Conservation (phyloP, 2,329 filamentous ascomycete genomes). For the Penicillium sp. region DNA sequence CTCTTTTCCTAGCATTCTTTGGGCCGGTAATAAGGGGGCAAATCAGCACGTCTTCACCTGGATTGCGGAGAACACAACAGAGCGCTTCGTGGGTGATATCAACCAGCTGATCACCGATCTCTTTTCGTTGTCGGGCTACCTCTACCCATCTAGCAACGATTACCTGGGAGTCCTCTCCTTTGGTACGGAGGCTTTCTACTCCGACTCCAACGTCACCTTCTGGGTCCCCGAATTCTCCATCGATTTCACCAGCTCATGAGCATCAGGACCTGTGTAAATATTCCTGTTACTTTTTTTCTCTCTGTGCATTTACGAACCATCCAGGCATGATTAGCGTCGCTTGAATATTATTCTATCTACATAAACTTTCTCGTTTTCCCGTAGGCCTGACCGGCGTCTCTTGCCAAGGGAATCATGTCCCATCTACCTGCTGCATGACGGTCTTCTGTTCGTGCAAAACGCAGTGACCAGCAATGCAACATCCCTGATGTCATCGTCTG, state of each 20-base stretch:
- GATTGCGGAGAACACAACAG: constrained; percentile 38
- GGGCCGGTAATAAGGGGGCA: constrained; percentile 33
- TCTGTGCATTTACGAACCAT: neutral
- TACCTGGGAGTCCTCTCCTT: constrained; percentile 55
- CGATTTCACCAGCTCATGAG: constrained; percentile 22
- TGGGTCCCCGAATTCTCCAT: constrained; percentile 38
- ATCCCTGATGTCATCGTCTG: too few species aligned
- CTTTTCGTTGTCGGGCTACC: constrained; percentile 30
- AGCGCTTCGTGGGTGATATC: constrained; percentile 50
- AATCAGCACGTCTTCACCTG: constrained; percentile 53
- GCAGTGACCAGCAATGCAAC: too few species aligned
- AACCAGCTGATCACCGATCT: constrained; percentile 46
- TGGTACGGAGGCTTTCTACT: constrained; percentile 52
- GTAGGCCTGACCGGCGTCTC: too few species aligned
- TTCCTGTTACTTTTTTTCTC: neutral
- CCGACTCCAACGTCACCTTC: constrained; percentile 50
- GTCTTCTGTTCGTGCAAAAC: too few species aligned
- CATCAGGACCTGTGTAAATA: constrained; percentile 1
- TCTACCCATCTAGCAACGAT: constrained; percentile 42
- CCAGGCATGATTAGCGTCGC: neutral
- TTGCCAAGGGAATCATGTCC: too few species aligned
- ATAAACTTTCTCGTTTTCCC: neutral
- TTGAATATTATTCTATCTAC: neutral
- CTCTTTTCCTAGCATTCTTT: constrained; percentile 12
- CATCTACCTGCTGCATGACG: too few species aligned